These are phyloP conservation scores for Actinomucor elegans DNA, from an alignment of 371 early-diverging fungal genomes.

Conservation along the genomic window DNA sequence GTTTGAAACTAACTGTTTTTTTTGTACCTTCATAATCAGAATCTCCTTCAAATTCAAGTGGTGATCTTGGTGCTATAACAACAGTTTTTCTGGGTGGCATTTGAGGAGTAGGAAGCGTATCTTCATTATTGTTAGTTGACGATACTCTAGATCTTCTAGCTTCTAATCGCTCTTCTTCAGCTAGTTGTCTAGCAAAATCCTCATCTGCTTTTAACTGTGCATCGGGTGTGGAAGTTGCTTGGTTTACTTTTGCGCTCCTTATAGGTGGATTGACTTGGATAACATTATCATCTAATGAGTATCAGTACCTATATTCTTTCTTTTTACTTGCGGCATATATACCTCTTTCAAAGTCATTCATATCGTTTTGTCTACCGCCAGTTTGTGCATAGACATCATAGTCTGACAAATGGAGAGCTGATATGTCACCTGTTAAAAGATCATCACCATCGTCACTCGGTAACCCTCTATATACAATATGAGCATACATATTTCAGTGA, in stretches of 20 bases:
- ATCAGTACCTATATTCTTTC: too few species aligned
- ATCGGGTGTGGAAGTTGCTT: constrained; percentile 20
- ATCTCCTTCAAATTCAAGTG: constrained; percentile 20
- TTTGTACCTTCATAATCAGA: constrained; percentile 25
- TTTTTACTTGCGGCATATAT: too few species aligned
- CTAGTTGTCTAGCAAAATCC: constrained; percentile 43
- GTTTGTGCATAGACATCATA: constrained; percentile 51
- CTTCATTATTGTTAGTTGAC: not conserved
- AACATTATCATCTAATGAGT: constrained; percentile 12
- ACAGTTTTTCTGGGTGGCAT: constrained; percentile 19
- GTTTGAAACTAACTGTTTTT: too few species aligned
- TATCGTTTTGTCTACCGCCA: constrained; percentile 2
- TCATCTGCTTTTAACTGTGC: constrained; percentile 47
- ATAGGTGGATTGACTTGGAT: constrained; percentile 29
- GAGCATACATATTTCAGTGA: not conserved
- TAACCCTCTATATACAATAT: constrained; percentile 24
- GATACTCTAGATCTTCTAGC: constrained; percentile 4
- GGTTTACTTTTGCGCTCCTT: not conserved
- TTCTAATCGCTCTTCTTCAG: constrained; percentile 25
- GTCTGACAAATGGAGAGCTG: constrained; percentile 50
- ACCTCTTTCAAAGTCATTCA: constrained; percentile 2
- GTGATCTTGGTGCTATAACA: constrained; percentile 22
- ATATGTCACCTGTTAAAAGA: constrained; percentile 46
- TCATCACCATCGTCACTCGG: constrained; percentile 50
- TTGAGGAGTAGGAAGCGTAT: constrained; percentile 1